phyloP scores from a whole-genome alignment of 257 asterid species.

The Jacaranda mimosifolia region DNA sequence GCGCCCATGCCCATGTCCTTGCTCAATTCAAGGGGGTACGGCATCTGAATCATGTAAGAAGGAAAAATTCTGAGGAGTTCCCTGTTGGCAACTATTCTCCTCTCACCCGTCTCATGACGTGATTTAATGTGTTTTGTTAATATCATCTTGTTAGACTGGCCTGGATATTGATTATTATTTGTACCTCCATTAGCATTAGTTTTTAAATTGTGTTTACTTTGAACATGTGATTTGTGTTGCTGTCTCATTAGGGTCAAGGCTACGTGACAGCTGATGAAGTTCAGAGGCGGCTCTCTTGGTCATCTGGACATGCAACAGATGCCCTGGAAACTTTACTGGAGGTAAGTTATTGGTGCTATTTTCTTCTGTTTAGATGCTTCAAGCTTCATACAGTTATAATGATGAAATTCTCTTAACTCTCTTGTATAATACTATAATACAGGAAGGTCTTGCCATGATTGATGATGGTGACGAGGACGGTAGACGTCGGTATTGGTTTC shows the following conservation, averaged over 20 bases:
- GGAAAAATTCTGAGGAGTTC: neutral
- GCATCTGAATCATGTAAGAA: neutral
- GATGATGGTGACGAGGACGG: slow-evolving; percentile 88
- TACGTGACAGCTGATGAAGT: slow-evolving; percentile 91
- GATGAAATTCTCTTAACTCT: slow-evolving; percentile 5
- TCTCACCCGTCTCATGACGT: neutral
- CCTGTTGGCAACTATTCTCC: neutral
- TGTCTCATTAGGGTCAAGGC: slow-evolving; percentile 76
- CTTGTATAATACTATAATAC: slow-evolving; percentile 44
- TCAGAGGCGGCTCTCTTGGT: slow-evolving; percentile 83
- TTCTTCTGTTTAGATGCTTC: slow-evolving; percentile 16
- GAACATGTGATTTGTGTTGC: slow-evolving; percentile 13
- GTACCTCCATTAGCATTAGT: neutral
- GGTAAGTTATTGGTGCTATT: slow-evolving; percentile 52
- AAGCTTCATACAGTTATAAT: neutral
- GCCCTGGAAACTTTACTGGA: slow-evolving; percentile 91
- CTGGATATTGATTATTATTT: neutral
- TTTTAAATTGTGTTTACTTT: neutral
- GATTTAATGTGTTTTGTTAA: neutral
- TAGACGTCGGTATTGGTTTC: slow-evolving; percentile 88
- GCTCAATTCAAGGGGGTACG: neutral
- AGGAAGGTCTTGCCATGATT: slow-evolving; percentile 94
- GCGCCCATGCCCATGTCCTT: neutral
- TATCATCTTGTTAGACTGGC: neutral
- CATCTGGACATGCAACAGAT: slow-evolving; percentile 90